Evolutionary conservation across 2,329 filamentous ascomycete genomes (phyloP).

Genomic region (Exophiala sideris): DNA sequence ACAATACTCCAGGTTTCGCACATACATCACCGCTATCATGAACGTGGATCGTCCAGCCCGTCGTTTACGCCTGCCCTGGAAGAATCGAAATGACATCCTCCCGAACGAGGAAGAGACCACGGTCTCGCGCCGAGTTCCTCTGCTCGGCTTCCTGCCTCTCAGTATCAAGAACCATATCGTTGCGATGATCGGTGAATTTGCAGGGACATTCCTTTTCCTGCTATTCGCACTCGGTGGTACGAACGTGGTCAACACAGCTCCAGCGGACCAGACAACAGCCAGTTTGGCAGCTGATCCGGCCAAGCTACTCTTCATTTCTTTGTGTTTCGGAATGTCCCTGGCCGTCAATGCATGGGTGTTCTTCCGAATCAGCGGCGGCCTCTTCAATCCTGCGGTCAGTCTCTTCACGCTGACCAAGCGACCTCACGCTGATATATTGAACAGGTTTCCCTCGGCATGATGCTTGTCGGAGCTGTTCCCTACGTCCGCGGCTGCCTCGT

Average conservation of each 20-base stretch:
- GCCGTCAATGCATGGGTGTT: slow-evolving; percentile 55
- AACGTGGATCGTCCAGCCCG: slow-evolving; percentile 15
- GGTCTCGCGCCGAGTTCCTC: slow-evolving; percentile 20
- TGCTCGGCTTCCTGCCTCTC: slow-evolving; percentile 9
- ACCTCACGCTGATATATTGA: slow-evolving; percentile 55
- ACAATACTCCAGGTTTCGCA: too few species aligned
- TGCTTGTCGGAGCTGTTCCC: slow-evolving; percentile 24
- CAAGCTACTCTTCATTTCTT: slow-evolving; percentile 37
- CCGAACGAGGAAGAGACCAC: slow-evolving; percentile 18
- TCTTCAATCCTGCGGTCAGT: slow-evolving; percentile 47
- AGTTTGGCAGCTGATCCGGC: slow-evolving; percentile 17
- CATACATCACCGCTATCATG: not conserved
- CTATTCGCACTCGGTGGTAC: slow-evolving; percentile 48
- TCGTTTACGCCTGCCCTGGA: slow-evolving; percentile 16
- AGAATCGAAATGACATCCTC: slow-evolving; percentile 14
- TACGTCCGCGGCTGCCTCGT: slow-evolving; percentile 51
- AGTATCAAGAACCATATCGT: slow-evolving; percentile 35
- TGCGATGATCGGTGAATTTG: slow-evolving; percentile 48
- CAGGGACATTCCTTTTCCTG: slow-evolving; percentile 51
- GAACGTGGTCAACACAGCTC: slow-evolving; percentile 42
- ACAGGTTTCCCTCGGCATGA: slow-evolving; percentile 32
- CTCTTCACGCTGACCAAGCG: slow-evolving; percentile 28
- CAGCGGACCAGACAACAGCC: slow-evolving; percentile 4
- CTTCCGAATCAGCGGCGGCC: slow-evolving; percentile 49
- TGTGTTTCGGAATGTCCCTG: slow-evolving; percentile 46